Conservation (phyloP, 495 filamentous ascomycete genomes). For the Xylaria castorea region DNA sequence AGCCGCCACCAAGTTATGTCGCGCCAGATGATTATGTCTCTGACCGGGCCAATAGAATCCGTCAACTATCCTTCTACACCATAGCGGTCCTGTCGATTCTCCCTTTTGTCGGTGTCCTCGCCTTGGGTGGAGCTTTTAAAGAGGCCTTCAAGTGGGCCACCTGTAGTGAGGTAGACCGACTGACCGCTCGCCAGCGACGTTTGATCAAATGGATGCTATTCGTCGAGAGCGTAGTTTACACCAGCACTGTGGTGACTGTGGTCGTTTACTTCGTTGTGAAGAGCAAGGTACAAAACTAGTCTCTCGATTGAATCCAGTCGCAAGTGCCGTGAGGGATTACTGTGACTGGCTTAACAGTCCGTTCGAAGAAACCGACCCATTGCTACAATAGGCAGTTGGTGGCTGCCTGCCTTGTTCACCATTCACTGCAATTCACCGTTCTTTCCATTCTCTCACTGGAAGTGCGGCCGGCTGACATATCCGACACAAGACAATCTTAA, state of each 20-base stretch:
- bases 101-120: conserved; percentile 44
- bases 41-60: conserved; percentile 32
- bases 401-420: neutral
- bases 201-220: conserved; percentile 36
- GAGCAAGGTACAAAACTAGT: neutral
- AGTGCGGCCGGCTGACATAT: neutral
- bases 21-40: conserved; percentile 40
- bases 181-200: conserved; percentile 39
- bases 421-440: no score
- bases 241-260: conserved; percentile 15
- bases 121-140: conserved; percentile 38
- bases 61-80: conserved; percentile 39
- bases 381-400: neutral
- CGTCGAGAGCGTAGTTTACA: conserved; percentile 31
- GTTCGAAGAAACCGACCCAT: neutral
- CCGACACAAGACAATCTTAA: neutral
- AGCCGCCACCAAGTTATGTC: conserved; percentile 16
- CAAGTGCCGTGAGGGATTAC: no score
- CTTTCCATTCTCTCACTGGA: neutral
- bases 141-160: conserved; percentile 44
- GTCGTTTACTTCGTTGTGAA: conserved; percentile 24
- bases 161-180: conserved; percentile 37
- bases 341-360: neutral
- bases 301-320: neutral
- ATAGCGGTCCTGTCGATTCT: conserved; percentile 38